Evolutionary conservation across 78 protist genomes (phyloP).

Genomic region (Dictyostelium discoideum): dicty_2.7 NC_007090.3:3080001-3080500

Average conservation of each 20-base stretch:
- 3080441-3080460: not conserved
- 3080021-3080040: not conserved
- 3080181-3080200: not conserved
- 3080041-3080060: not conserved
- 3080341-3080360: not conserved
- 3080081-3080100: not conserved
- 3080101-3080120: not conserved
- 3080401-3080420: not conserved
- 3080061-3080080: not conserved
- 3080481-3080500: too few species aligned
- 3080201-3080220: not conserved
- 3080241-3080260: not conserved
- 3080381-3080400: not conserved
- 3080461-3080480: not conserved
- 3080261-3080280: not conserved
- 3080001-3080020: not conserved
- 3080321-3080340: not conserved
- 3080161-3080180: not conserved
- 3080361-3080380: not conserved
- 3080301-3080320: not conserved
- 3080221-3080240: not conserved
- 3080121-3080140: not conserved
- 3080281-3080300: not conserved
- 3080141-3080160: not conserved
- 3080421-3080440: not conserved